Percentiles rank a stretch among this genome's conserved stretches.
Conservation (phyloP, 495 filamentous ascomycete species). For the Bathelium albidoporum region DNA sequence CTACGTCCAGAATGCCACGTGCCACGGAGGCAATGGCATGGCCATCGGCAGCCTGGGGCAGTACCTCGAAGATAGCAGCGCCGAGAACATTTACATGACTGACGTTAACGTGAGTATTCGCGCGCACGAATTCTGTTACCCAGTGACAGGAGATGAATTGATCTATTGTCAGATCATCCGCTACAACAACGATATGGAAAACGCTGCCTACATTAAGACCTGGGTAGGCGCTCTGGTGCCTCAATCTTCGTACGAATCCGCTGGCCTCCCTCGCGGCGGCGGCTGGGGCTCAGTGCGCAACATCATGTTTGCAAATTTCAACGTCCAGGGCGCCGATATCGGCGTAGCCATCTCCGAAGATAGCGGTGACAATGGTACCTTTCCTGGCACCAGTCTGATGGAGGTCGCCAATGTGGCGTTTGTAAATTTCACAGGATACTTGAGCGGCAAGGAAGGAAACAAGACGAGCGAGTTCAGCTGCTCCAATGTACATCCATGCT, state of each 20-base stretch:
- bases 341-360: slow-evolving; percentile 39
- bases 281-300: slow-evolving; percentile 45
- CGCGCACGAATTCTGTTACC: background rate
- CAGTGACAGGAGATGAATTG: background rate
- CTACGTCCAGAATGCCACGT: slow-evolving; percentile 41
- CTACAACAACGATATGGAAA: slow-evolving; percentile 41
- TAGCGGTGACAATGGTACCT: slow-evolving; percentile 43
- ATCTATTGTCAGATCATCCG: slow-evolving; percentile 27
- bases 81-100: slow-evolving; percentile 38
- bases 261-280: slow-evolving; percentile 37
- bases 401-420: slow-evolving; percentile 40
- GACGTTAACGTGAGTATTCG: slow-evolving; percentile 27
- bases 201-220: slow-evolving; percentile 48
- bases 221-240: slow-evolving; percentile 43
- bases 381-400: slow-evolving; percentile 40
- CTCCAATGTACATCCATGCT: slow-evolving; percentile 12
- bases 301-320: slow-evolving; percentile 45
- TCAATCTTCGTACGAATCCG: slow-evolving; percentile 40
- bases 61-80: slow-evolving; percentile 45
- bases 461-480: slow-evolving; percentile 5
- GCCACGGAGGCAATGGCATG: slow-evolving; percentile 46
- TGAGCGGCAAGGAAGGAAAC: slow-evolving; percentile 15
- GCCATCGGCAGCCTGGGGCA: slow-evolving; percentile 49
- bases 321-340: slow-evolving; percentile 34
- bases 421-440: slow-evolving; percentile 45